phyloP scores from a whole-genome alignment of 2,329 filamentous ascomycete genomes.

The Fusarium keratoplasticum region DNA sequence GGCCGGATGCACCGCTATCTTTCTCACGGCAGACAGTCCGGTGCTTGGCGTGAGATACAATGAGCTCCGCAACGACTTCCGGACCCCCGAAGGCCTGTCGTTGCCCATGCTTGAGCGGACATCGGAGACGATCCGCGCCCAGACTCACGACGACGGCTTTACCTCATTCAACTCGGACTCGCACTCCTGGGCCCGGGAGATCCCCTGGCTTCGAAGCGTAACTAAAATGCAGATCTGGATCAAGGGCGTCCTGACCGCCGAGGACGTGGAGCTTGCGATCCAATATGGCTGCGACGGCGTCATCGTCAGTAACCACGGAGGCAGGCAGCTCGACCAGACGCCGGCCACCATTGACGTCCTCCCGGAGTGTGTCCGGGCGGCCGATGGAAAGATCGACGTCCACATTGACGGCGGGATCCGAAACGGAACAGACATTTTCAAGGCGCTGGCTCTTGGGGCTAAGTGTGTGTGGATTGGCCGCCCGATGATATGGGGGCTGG shows the following conservation, averaged over 20 bases:
- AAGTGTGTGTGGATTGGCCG: conserved; percentile 5
- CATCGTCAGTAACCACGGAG: conserved; percentile 60
- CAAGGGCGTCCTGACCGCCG: conserved; percentile 57
- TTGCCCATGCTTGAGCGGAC: conserved; percentile 6
- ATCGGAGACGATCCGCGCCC: background rate
- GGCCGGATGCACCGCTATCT: background rate
- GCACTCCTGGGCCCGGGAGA: conserved; percentile 60
- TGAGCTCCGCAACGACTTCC: conserved; percentile 2
- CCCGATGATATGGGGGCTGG: background rate
- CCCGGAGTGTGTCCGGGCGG: background rate
- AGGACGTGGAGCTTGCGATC: conserved; percentile 54
- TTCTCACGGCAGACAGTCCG: conserved; percentile 13
- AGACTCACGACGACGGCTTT: conserved; percentile 2
- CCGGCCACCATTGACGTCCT: conserved; percentile 56
- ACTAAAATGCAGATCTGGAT: conserved; percentile 64
- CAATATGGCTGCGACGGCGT: conserved; percentile 54
- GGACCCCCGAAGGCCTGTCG: background rate
- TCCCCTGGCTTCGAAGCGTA: conserved; percentile 61
- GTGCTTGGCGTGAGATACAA: conserved; percentile 8
- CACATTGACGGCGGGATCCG: conserved; percentile 9
- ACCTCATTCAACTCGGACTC: conserved; percentile 39
- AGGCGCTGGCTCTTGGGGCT: conserved; percentile 5
- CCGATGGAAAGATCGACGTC: background rate
- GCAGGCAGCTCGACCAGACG: conserved; percentile 58
- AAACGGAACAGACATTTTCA: conserved; percentile 8